Percentiles rank a stretch among this genome's conserved stretches.
Conservation (phyloP, 768 basidiomycete species). For the Gloeophyllum trabeum region DNA sequence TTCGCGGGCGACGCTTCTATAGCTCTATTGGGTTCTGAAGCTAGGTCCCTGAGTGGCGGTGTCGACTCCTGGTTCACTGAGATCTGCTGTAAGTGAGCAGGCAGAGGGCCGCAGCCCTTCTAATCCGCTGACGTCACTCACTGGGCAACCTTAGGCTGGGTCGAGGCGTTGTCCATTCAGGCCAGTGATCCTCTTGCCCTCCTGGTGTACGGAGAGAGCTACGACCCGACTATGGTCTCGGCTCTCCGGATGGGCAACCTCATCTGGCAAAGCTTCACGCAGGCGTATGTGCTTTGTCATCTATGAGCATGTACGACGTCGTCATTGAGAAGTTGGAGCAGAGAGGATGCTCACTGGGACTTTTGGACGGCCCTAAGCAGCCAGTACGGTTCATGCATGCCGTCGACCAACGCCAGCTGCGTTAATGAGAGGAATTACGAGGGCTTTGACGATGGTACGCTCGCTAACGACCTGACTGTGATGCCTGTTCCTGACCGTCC, state of each 20-base stretch:
- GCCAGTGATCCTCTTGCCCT: slow-evolving; percentile 8
- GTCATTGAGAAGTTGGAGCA: not conserved
- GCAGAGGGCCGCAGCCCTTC: not conserved
- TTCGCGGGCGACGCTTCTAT: slow-evolving; percentile 23
- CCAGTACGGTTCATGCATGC: slow-evolving; percentile 25
- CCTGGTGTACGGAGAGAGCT: slow-evolving; percentile 8
- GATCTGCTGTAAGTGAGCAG: slow-evolving; percentile 10
- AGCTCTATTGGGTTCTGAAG: slow-evolving; percentile 7
- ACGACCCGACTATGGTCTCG: slow-evolving; percentile 13
- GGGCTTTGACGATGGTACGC: slow-evolving; percentile 28
- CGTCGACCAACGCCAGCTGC: slow-evolving; percentile 21
- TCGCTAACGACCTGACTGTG: not conserved
- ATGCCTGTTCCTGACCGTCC: not conserved
- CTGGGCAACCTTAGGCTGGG: slow-evolving; percentile 2
- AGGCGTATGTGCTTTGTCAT: slow-evolving; percentile 3
- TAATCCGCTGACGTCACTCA: not conserved
- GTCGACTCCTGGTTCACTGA: slow-evolving; percentile 13
- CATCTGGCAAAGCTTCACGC: slow-evolving; percentile 11
- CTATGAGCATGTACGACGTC: not conserved
- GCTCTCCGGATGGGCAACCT: slow-evolving; percentile 12
- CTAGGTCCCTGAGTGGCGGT: slow-evolving; percentile 9
- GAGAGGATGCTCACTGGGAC: slow-evolving; percentile 5
- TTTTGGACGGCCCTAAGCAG: slow-evolving; percentile 11
- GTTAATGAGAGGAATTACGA: slow-evolving; percentile 22
- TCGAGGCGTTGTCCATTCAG: slow-evolving; percentile 6